Percentiles rank a stretch among this genome's conserved stretches.
Conservation (phyloP, 2,329 filamentous ascomycete species). For the Pestalotiopsis sp. region DNA sequence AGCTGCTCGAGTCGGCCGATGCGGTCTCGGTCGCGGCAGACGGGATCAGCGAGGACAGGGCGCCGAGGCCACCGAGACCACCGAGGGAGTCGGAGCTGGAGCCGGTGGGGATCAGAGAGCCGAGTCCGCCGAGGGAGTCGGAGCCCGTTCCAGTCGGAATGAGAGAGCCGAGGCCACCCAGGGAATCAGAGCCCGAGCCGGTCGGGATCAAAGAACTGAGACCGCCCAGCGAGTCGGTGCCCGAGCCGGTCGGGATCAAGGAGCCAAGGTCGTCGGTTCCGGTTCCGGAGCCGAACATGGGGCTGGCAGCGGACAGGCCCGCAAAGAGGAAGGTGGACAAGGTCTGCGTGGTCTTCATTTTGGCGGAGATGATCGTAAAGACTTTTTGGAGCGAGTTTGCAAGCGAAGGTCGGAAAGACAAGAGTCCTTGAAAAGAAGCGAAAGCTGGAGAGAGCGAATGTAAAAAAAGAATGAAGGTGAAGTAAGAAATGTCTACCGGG, state of each 20-base stretch:
- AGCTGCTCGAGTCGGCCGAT: conserved; percentile 9
- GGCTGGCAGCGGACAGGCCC: not conserved
- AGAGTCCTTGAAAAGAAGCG: not conserved
- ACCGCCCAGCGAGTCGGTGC: too few species aligned
- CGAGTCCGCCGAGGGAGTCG: too few species aligned
- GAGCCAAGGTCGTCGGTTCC: too few species aligned
- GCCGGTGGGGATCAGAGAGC: too few species aligned
- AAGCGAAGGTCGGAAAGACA: not conserved
- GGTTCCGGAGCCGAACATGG: not conserved
- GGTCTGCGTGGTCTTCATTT: conserved; percentile 2
- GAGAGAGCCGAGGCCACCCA: too few species aligned
- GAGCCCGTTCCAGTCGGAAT: too few species aligned
- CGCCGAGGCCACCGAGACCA: not conserved
- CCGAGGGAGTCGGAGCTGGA: too few species aligned
- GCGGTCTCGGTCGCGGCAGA: conserved; percentile 1
- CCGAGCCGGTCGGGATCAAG: too few species aligned
- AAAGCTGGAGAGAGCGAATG: not conserved
- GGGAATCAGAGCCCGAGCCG: too few species aligned
- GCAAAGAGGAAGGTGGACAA: not conserved
- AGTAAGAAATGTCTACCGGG: not conserved
- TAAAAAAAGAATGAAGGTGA: not conserved
- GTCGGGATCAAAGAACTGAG: too few species aligned
- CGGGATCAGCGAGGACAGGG: not conserved
- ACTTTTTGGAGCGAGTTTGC: not conserved
- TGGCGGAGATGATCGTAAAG: not conserved